A percentile compares a stretch with the other conserved stretches of the same genome.
Conservation (phyloP, 1,284 basidiomycete species). For the Sanguinoderma infundibulare region DNA sequence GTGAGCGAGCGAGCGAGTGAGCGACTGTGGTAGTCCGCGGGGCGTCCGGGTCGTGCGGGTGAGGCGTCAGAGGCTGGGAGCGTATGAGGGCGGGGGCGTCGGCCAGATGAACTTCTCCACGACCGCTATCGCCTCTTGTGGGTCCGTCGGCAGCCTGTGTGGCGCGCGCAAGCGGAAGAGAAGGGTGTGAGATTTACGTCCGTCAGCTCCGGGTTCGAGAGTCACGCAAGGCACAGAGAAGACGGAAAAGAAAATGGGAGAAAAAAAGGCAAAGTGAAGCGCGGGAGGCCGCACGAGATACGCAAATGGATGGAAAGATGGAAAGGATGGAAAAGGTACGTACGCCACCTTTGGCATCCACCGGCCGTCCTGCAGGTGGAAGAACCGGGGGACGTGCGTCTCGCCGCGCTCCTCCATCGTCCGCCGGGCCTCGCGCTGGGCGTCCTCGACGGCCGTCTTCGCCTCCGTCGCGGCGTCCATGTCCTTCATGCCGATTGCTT, state of each 20-base stretch:
- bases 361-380: conserved; percentile 71
- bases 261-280: too few relatives aligned
- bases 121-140: conserved; percentile 60
- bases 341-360: conserved; percentile 86
- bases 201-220: background rate
- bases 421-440: conserved; percentile 84
- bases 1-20: background rate
- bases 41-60: background rate
- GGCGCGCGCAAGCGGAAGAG: too few relatives aligned
- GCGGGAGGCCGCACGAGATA: too few relatives aligned
- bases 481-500: conserved; percentile 86
- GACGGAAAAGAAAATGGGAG: background rate
- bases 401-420: conserved; percentile 78
- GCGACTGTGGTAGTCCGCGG: background rate
- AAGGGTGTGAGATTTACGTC: background rate
- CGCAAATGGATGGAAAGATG: too few relatives aligned
- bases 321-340: conserved; percentile 19
- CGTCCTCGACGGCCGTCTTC: conserved; percentile 92
- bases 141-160: conserved; percentile 70
- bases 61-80: too few relatives aligned
- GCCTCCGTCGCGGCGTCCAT: conserved; percentile 94
- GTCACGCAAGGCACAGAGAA: background rate
- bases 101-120: conserved; percentile 71
- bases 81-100: conserved; percentile 27
- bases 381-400: conserved; percentile 78